Base-by-base conservation (phyloP, 345 rosid genomes). In the Clausena lansium region DNA sequence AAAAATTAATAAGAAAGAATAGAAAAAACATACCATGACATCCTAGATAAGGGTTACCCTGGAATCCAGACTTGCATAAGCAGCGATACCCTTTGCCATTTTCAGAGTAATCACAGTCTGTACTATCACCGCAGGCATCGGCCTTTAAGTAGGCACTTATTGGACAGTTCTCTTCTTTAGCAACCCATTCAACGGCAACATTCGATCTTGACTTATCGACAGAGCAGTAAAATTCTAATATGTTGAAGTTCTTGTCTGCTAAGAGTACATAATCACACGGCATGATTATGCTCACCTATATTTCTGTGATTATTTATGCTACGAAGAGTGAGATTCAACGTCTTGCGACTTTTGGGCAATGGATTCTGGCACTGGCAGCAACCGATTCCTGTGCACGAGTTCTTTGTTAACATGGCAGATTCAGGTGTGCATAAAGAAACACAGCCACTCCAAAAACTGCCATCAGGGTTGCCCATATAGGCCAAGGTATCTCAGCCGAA, bases 361-460 rank as follows among this genome's bases (percentile, higher is more conserved):
- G 77, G n/a, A 11, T 65, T 70, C 36, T 2, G 36, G 36, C 36
- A 33, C 55, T 76, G 82, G 33, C 82, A 81, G 70, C 82, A 81
- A 6, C 84, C 82, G 15, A 66, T 14, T 1, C 84, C 84, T 1
- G 84, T 71, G 33, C 86, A 84, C 24, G 58, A 61, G 41, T 32
- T 54, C 0, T 55, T 27, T 15, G 1, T 55, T 45, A 3, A 9
- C 14, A 1, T 47, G 54, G 17, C 17, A 1, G 11, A 0, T 9
- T 20, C 24, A n/a, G 14, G 7, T 24, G 64, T 32, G 73, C 84
- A 81, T 0, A 68, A 4, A 32, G 84, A 45, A 22, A 45, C 0
- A 67, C 87, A 84, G 11, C 78, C 79, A 13, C 73, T 78, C 14
- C 82, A 80, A 5, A 72, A 84, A 0, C 10, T 62, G 0, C 0